Evolutionary conservation across 2,329 filamentous ascomycete species (phyloP).

Genomic region (Neopestalotiopsis sp.): DNA sequence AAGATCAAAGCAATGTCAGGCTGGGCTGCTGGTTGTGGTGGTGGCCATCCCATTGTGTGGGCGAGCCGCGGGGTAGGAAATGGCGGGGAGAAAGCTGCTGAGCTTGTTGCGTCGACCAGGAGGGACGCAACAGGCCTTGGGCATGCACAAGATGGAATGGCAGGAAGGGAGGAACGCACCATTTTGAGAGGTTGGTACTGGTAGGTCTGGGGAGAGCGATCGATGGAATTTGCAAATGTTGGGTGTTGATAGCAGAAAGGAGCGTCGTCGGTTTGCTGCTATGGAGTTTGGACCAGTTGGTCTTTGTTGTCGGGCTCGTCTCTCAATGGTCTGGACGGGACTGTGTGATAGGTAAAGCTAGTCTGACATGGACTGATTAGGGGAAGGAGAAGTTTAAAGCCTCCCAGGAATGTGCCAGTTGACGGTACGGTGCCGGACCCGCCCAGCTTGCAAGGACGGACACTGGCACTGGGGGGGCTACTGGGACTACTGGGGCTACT

Average conservation of each 20-base stretch:
- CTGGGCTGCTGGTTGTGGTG: neutral
- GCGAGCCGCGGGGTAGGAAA: constrained; percentile 26
- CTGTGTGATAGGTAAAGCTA: neutral
- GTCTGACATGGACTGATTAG: constrained; percentile 4
- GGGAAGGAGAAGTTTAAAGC: constrained; percentile 15
- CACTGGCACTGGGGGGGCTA: neutral
- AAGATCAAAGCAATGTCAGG: constrained; percentile 20
- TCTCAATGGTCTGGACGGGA: constrained; percentile 1
- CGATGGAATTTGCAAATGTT: neutral
- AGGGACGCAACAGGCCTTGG: constrained; percentile 14
- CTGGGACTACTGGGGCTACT: neutral
- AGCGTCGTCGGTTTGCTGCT: constrained; percentile 10
- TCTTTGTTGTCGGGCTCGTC: neutral
- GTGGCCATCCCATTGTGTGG: constrained; percentile 24
- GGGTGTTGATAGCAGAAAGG: constrained; percentile 6
- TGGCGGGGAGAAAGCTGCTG: neutral
- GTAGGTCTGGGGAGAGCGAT: constrained; percentile 5
- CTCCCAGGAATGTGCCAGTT: neutral
- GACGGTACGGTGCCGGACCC: neutral
- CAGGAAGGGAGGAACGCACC: constrained; percentile 16
- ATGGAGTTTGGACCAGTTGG: constrained; percentile 11
- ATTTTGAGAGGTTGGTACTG: constrained; percentile 18
- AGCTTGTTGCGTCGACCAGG: constrained; percentile 24
- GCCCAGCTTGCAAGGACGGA: neutral
- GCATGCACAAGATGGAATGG: neutral